Evolutionary conservation across 2,329 filamentous ascomycete species (phyloP).

Genomic region (Pseudogymnoascus sp.): DNA sequence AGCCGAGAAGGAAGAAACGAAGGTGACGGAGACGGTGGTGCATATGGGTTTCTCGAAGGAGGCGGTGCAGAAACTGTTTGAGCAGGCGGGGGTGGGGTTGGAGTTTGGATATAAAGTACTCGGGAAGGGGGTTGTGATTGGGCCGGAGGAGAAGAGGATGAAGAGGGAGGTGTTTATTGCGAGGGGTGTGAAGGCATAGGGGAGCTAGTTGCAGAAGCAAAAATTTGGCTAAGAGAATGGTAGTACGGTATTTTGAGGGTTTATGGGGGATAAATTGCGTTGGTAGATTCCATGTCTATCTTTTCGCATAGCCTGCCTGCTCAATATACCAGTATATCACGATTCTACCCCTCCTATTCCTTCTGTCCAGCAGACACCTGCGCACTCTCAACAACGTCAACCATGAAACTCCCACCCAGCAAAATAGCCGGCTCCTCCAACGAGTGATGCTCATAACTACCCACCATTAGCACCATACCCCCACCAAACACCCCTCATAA

Average conservation of each 20-base stretch:
- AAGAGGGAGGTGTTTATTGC: conserved; percentile 43
- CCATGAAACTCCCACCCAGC: conserved; percentile 62
- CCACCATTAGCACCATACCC: not conserved
- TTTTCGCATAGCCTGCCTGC: not conserved
- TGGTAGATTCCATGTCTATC: not conserved
- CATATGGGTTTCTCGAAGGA: conserved; percentile 58
- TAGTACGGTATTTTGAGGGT: not conserved
- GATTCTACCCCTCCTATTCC: not conserved
- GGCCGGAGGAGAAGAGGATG: conserved; percentile 27
- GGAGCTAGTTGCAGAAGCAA: not conserved
- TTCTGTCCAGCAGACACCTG: not conserved
- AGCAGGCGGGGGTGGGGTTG: conserved; percentile 48
- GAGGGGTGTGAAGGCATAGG: conserved; percentile 35
- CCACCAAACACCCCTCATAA: not conserved
- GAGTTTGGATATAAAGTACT: conserved; percentile 52
- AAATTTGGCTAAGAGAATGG: not conserved
- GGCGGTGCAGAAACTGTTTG: conserved; percentile 52
- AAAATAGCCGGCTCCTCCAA: conserved; percentile 73
- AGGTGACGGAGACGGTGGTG: conserved; percentile 45
- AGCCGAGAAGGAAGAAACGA: conserved; percentile 10
- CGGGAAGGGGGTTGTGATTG: conserved; percentile 41
- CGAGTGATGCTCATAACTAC: conserved; percentile 67
- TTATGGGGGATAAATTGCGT: not conserved
- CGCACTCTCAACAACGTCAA: conserved; percentile 24
- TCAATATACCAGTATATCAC: not conserved